Evolutionary conservation across 345 rosid genomes (phyloP).

Genomic region (Noccaea bulbosa): DNA sequence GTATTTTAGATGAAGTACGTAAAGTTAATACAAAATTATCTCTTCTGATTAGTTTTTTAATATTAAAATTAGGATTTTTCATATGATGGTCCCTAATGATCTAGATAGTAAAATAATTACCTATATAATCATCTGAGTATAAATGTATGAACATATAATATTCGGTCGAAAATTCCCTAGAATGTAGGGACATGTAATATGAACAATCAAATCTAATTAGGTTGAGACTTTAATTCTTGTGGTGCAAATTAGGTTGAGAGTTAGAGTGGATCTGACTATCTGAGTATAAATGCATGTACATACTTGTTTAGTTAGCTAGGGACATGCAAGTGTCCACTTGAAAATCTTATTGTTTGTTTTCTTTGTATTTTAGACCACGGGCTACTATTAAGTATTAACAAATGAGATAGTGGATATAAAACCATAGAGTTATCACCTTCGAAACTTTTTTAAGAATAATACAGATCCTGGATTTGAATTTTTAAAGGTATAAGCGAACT

Average conservation of each 20-base stretch:
- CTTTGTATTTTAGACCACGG: conserved; percentile 7
- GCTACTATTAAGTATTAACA: neutral
- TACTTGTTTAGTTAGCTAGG: neutral
- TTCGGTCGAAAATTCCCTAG: neutral
- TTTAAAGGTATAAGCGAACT: too few relatives aligned
- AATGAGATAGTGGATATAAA: neutral
- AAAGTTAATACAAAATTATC: neutral
- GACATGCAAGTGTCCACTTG: conserved; percentile 15
- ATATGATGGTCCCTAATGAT: conserved; percentile 2
- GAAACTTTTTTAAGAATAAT: too few relatives aligned
- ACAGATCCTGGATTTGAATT: too few relatives aligned
- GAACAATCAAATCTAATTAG: conserved; percentile 8
- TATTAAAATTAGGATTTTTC: neutral
- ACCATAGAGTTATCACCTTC: neutral
- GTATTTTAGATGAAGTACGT: neutral
- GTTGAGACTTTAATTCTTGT: neutral
- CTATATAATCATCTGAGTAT: neutral
- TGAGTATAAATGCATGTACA: too few relatives aligned
- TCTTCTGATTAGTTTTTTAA: neutral
- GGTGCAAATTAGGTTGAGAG: too few relatives aligned
- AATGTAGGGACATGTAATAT: neutral
- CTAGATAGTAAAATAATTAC: neutral
- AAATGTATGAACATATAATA: neutral
- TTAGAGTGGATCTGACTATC: too few relatives aligned
- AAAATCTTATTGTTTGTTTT: conserved; percentile 16